Percentiles rank a stretch among this genome's conserved stretches.
Conservation (phyloP, 495 filamentous ascomycete genomes). For the Cladorrhinum samala region DNA sequence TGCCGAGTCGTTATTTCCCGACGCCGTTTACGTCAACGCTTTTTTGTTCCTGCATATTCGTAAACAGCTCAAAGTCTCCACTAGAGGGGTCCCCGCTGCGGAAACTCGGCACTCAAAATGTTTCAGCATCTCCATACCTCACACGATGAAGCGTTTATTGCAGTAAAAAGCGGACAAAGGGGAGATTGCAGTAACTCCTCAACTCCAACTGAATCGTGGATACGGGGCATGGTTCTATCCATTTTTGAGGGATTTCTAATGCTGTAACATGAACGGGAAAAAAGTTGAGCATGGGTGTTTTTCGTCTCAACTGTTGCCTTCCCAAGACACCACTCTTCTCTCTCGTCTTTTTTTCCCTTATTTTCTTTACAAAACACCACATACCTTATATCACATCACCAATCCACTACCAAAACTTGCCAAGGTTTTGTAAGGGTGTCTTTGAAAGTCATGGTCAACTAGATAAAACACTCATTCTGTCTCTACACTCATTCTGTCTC, state of each 20-base stretch:
- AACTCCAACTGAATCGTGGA: background rate
- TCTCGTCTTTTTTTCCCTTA: background rate
- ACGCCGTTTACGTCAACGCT: too few species aligned
- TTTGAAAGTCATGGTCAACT: background rate
- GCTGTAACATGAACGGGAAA: too few species aligned
- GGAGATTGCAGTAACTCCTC: conserved; percentile 4
- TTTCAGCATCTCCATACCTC: background rate
- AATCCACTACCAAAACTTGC: background rate
- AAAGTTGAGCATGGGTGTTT: too few species aligned
- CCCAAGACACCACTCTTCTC: background rate
- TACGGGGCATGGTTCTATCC: too few species aligned
- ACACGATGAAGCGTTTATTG: background rate
- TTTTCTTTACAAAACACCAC: background rate
- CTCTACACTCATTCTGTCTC: background rate
- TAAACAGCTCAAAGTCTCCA: too few species aligned
- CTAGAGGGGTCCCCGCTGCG: background rate
- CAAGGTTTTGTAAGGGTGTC: too few species aligned
- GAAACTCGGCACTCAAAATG: background rate
- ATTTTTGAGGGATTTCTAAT: too few species aligned
- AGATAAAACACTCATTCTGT: background rate
- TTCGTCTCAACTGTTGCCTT: background rate
- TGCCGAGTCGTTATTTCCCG: too few species aligned
- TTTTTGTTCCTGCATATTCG: background rate
- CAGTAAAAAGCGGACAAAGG: background rate
- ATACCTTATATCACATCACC: background rate